A percentile compares a stretch with the other conserved stretches of the same genome.
phyloP scores from a whole-genome alignment of 805 yeast species.

The Saturnispora serradocipensis region DNA sequence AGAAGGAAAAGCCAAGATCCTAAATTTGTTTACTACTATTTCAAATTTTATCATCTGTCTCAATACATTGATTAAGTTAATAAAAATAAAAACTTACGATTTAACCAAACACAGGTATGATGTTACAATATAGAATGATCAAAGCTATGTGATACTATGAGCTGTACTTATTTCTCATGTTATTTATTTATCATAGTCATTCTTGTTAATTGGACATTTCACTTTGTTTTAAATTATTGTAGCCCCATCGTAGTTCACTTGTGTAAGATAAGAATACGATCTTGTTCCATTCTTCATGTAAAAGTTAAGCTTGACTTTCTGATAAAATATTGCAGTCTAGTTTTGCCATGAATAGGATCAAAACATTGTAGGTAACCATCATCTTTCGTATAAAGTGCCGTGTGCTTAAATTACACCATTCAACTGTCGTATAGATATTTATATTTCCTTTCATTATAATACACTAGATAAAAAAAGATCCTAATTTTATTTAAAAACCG shows the following conservation, averaged over 20 bases:
- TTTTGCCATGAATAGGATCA: no score
- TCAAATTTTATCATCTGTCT: constrained; percentile 5
- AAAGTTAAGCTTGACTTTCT: no score
- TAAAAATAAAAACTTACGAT: not conserved
- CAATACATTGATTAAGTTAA: constrained; percentile 1
- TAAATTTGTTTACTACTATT: constrained; percentile 31
- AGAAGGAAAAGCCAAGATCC: constrained; percentile 99
- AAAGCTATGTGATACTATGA: no score
- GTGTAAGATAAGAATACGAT: not conserved
- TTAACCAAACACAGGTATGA: not conserved
- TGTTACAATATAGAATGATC: not conserved
- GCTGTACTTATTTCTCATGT: not conserved
- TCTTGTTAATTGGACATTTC: not conserved
- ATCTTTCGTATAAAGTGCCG: no score
- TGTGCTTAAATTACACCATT: not conserved
- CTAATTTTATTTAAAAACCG: no score
- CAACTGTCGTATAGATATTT: not conserved
- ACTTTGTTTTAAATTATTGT: not conserved
- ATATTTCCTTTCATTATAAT: not conserved
- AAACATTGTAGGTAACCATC: no score
- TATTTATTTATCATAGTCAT: not conserved
- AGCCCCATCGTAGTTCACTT: not conserved
- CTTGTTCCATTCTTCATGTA: no score
- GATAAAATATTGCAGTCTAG: no score
- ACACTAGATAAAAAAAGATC: not conserved